Percentiles rank a stretch among this genome's conserved stretches.
Conservation (phyloP, 2,329 filamentous ascomycete genomes). For the Bertia moriformis region DNA sequence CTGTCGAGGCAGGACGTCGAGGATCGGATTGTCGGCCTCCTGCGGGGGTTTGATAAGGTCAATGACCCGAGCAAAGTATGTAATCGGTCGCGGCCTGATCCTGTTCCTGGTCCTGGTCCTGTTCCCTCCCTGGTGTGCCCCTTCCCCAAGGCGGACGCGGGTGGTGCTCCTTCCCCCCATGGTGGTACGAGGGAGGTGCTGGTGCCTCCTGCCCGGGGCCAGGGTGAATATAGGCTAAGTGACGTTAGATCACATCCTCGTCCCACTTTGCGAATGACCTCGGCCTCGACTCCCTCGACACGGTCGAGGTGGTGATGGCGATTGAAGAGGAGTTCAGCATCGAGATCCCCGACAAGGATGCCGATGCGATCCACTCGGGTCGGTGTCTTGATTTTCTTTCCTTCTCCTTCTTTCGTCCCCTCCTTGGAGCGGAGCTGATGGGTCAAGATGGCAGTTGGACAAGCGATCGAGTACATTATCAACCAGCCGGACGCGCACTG, state of each 20-base stretch:
- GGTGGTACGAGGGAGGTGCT: no score
- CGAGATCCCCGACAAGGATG: constrained; percentile 96
- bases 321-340: constrained; percentile 92
- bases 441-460: constrained; percentile 54
- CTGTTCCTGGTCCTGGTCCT: no score
- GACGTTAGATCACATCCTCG: constrained; percentile 56
- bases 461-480: constrained; percentile 88
- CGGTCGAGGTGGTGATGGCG: constrained; percentile 98
- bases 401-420: no score
- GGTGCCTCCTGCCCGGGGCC: no score
- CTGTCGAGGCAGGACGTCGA: no score
- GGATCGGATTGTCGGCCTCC: no score
- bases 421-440: constrained; percentile 4
- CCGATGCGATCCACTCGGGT: constrained; percentile 87
- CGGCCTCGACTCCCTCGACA: constrained; percentile 91
- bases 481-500: constrained; percentile 80
- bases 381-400: constrained; percentile 22
- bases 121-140: no score
- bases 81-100: no score
- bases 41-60: no score
- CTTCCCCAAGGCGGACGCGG: no score
- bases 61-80: no score
- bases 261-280: constrained; percentile 97
- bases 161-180: no score
- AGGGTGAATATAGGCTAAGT: constrained; percentile 10